phyloP scores from a whole-genome alignment of 768 basidiomycete species.

The Amanita thiersii region DNA sequence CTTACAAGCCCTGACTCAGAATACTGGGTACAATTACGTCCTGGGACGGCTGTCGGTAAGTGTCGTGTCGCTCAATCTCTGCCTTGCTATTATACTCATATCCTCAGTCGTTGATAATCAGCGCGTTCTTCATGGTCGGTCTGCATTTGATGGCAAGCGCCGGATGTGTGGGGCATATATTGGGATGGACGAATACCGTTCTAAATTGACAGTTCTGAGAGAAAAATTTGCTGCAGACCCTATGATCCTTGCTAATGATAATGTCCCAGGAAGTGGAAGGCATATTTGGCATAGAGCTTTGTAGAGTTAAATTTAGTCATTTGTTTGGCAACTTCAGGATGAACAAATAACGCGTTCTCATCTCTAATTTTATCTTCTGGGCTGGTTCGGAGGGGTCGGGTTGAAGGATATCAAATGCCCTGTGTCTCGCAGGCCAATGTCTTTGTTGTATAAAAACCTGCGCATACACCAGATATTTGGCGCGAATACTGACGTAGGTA shows the following conservation, averaged over 20 bases:
- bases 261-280: conserved; percentile 27
- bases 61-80: conserved; percentile 7
- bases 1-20: conserved; percentile 78
- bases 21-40: conserved; percentile 85
- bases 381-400: no score
- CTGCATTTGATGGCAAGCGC: conserved; percentile 78
- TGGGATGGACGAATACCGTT: conserved; percentile 83
- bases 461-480: conserved; percentile 90
- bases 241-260: conserved; percentile 17
- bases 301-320: conserved; percentile 19
- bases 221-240: conserved; percentile 45
- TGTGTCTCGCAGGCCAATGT: conserved; percentile 35
- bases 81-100: not conserved
- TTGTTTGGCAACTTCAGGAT: conserved; percentile 2
- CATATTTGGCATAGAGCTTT: conserved; percentile 53
- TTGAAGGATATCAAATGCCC: not conserved
- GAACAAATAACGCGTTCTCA: conserved; percentile 6
- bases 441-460: conserved; percentile 77
- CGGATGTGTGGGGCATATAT: conserved; percentile 97
- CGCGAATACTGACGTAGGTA: conserved; percentile 94
- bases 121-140: conserved; percentile 91
- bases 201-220: conserved; percentile 59
- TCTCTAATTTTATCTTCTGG: not conserved
- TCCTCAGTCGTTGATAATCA: conserved; percentile 81
- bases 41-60: conserved; percentile 82